These are phyloP conservation scores for Aurantiochytrium sp. DNA, from an alignment of 108 stramenopile species.

Conservation along the genomic window DNA sequence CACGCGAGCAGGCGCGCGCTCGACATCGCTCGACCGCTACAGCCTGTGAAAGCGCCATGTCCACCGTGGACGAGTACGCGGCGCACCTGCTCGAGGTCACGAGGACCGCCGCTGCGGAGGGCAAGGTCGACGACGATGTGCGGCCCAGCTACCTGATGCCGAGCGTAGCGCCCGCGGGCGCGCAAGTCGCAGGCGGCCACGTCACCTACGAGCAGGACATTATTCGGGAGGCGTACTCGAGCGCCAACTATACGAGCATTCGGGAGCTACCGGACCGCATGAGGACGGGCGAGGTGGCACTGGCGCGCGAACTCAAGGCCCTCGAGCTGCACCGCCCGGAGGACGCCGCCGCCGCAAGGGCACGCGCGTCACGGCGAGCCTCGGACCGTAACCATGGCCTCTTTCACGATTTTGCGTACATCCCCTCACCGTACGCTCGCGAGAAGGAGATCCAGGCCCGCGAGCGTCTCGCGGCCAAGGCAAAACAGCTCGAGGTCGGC, in stretches of 20 bases:
- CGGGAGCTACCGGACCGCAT: background rate
- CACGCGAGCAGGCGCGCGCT: too few species aligned
- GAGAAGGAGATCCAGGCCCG: background rate
- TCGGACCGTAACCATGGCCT: background rate
- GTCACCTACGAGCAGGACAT: constrained; percentile 1
- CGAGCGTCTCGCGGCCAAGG: background rate
- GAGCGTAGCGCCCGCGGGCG: background rate
- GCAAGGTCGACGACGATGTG: background rate
- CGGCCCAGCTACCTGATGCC: background rate
- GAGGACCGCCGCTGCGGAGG: background rate
- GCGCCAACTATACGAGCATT: background rate
- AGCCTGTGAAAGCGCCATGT: background rate
- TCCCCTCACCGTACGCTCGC: background rate
- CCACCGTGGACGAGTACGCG: background rate
- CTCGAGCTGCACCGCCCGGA: background rate
- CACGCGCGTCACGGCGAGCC: background rate
- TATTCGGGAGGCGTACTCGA: constrained; percentile 21
- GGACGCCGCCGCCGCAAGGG: background rate
- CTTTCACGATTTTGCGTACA: background rate
- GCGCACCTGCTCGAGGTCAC: background rate
- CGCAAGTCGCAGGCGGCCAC: background rate
- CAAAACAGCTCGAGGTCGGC: background rate
- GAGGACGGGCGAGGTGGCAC: background rate
- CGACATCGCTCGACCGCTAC: too few species aligned
- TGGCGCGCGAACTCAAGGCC: background rate